A percentile compares a stretch with the other conserved stretches of the same genome.
Conservation (phyloP, 2,329 filamentous ascomycete genomes). For the Rhytidhysteron rufulum region DNA sequence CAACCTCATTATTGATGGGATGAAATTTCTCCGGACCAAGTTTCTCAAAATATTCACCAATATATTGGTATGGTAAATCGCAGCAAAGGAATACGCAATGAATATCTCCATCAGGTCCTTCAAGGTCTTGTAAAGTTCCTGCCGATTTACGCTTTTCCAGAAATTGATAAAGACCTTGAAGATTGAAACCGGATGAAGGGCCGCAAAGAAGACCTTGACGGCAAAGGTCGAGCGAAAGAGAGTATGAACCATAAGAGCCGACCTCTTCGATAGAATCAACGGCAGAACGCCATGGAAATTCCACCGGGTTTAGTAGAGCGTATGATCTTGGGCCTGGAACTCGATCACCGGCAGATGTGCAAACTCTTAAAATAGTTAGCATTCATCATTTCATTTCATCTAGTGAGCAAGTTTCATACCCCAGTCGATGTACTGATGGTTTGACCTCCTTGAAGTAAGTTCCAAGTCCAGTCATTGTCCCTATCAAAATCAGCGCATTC, state of each 20-base stretch:
- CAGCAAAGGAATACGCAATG: constrained; percentile 60
- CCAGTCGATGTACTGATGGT: constrained; percentile 26
- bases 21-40: constrained; percentile 48
- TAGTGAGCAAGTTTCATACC: too few species aligned
- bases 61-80: constrained; percentile 61
- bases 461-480: constrained; percentile 30
- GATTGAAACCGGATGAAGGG: constrained; percentile 58
- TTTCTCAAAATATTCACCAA: constrained; percentile 58
- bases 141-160: constrained; percentile 47
- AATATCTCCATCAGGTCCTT: constrained; percentile 44
- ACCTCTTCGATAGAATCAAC: constrained; percentile 57
- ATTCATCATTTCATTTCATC: too few species aligned
- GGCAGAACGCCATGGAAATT: constrained; percentile 57
- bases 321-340: constrained; percentile 57
- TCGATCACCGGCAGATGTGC: constrained; percentile 54
- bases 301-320: constrained; percentile 46
- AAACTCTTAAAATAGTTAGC: too few species aligned
- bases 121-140: constrained; percentile 43
- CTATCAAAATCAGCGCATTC: too few species aligned
- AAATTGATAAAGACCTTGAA: constrained; percentile 49
- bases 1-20: constrained; percentile 46
- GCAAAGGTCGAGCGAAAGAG: constrained; percentile 51
- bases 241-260: constrained; percentile 52
- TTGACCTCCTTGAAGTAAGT: constrained; percentile 49
- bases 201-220: constrained; percentile 58